Base-by-base conservation (phyloP, 192 early-diverging fungal species). In the Coemansia sp. region DNA sequence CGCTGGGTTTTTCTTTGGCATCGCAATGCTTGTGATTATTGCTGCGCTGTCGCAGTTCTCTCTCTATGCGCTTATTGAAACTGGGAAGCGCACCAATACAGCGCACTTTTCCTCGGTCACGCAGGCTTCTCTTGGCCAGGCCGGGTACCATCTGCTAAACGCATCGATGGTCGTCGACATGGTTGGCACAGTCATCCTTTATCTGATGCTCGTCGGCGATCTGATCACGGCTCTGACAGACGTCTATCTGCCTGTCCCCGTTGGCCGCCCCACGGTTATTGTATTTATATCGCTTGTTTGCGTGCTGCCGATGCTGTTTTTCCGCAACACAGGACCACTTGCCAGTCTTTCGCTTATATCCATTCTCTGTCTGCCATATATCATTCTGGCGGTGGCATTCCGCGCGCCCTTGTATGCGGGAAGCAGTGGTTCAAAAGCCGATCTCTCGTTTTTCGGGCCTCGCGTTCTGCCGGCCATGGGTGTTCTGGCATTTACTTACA, bases 391-490 rank as follows among this genome's bases (percentile, higher is more conserved):
- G 1, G 83, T 89, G 11, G 75, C 84, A 6, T 34, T 87, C 25
- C 74, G 84, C 1, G 85, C 83, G 67, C 55, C 69, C 53, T 35
- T 84, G 70, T 71, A 78, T 73, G 36, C 82, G 50, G 25, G 69
- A 70, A 27, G 77, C 74, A 34, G 11, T 16, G 39, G 14, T 10
- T 16, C 72, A 68, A 29, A 52, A 56, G 25, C 79, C 61, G 13
- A 71, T 55, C 39, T 71, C 55, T 52, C 74, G 55, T 30, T 76
- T 8, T 74, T 86, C 51, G 87, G 87, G 3, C 70, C 78, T 16
- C 84, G 84, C 55, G 74, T 87, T 14, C 68, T 89, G 35, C 81
- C 84, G 0, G 83, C 86, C 5, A 79, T 87, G 46, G 87, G 86
- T 13, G 81, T 87, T 45, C 74, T 87, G 63, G 74, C 85, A 0